phyloP scores from a whole-genome alignment of 176 grass and related monocot genomes.

The Ananas comosus region DNA sequence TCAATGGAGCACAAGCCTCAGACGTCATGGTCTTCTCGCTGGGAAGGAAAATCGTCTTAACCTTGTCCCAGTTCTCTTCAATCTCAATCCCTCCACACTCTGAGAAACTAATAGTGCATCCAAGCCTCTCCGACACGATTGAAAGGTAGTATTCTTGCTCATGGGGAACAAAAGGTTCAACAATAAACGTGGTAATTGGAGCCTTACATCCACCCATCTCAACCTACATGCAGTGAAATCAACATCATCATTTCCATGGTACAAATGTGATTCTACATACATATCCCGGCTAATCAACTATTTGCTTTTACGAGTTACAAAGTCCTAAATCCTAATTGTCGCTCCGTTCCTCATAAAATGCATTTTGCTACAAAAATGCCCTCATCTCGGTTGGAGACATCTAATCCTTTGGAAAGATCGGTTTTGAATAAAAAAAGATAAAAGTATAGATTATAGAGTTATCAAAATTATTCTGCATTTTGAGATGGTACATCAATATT shows the following conservation, averaged over 20 bases:
- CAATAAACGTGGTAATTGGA: conserved; percentile 37
- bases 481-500: no score
- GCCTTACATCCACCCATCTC: conserved; percentile 48
- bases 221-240: conserved; percentile 26
- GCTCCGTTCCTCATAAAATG: no score
- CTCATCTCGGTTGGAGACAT: no score
- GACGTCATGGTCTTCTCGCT: conserved; percentile 32
- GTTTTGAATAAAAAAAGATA: no score
- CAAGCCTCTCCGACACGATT: conserved; percentile 40
- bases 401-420: no score
- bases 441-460: no score
- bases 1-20: conserved; percentile 38
- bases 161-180: conserved; percentile 39
- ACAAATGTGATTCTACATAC: background rate
- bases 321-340: no score
- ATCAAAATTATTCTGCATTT: no score
- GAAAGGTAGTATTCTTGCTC: conserved; percentile 49
- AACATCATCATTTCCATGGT: background rate
- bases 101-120: conserved; percentile 40
- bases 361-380: no score
- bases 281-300: no score
- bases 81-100: conserved; percentile 51
- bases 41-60: conserved; percentile 37
- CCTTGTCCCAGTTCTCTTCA: conserved; percentile 51
- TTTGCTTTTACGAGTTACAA: no score